Base-by-base conservation (phyloP, 1,284 basidiomycete genomes). In the Rhodotorula sp. region DNA sequence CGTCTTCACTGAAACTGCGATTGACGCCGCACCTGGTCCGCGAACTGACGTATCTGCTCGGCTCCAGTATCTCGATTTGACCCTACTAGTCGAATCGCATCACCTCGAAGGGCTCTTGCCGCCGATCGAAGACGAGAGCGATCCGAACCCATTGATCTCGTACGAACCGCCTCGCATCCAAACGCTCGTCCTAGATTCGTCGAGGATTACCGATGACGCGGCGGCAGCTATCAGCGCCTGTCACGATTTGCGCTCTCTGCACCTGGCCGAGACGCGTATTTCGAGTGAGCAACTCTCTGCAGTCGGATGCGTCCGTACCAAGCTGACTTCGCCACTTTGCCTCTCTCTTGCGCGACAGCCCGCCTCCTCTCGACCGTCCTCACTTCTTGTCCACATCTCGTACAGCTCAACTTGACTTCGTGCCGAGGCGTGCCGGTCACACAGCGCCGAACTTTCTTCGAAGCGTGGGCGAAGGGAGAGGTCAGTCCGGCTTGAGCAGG, bases 391-490 rank as follows among this genome's bases (percentile, higher is more conserved):
- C 75, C 73, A 0, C n/a, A 61, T 18, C 56, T 77, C 15, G 48
- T 51, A 5, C 59, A 58, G 24, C 63, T 77, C 55, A 76, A 77
- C 56, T 56, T 77, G 14, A 77, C 75, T 3, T 69, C 66, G 4
- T 76, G 73, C 46, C 59, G 76, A 1, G 76, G 76, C 12, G 48
- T 77, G 0, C 73, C 76, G 0, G 70, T 77, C 17, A 49, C 61
- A 7, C 76, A 77, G 33, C 60, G 76, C 4, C 45, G 73, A 17
- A 70, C 26, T 18, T 71, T 73, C 46, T 77, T 77, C 45, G 71
- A 77, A 22, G 70, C 69, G 10, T 70, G 61, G 58, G 73, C 64
- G n/a, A 68, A 57, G 53, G 68, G 70, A 15, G 56, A 71, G 30
- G 69, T 73, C 14, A 49, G 6, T 29, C 26, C 20, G 4, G 22